phyloP scores from a whole-genome alignment of 768 basidiomycete species.

The Rhizopogon vinicolor region DNA sequence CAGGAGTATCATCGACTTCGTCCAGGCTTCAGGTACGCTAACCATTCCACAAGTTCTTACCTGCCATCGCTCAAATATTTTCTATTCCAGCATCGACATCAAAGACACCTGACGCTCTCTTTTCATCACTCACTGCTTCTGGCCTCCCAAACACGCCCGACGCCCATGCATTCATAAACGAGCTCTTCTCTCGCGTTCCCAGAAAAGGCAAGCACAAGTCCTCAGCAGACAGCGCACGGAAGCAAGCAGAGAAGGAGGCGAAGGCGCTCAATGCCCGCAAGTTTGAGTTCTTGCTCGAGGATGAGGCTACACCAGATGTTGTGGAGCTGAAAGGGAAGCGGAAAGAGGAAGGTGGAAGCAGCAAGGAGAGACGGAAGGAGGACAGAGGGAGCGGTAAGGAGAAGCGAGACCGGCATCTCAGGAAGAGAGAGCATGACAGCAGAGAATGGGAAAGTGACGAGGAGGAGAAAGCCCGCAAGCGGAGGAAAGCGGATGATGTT shows the following conservation, averaged over 20 bases:
- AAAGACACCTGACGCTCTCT: conserved; percentile 77
- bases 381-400: conserved; percentile 30
- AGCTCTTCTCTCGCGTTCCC: conserved; percentile 75
- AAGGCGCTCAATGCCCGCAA: conserved; percentile 65
- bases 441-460: conserved; percentile 92
- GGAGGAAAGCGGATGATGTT: conserved; percentile 48
- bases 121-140: conserved; percentile 64
- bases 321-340: conserved; percentile 30
- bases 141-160: conserved; percentile 82
- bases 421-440: conserved; percentile 78
- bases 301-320: conserved; percentile 46
- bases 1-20: conserved; percentile 79
- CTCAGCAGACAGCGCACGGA: conserved; percentile 40
- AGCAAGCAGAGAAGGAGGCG: conserved; percentile 72
- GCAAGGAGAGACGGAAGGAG: conserved; percentile 10
- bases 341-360: conserved; percentile 32
- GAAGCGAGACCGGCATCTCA: conserved; percentile 59
- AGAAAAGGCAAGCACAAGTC: conserved; percentile 63
- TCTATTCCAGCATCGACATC: conserved; percentile 64
- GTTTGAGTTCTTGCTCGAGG: conserved; percentile 83
- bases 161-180: conserved; percentile 72
- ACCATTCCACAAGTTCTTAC: background rate
- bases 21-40: conserved; percentile 73
- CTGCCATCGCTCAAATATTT: background rate
- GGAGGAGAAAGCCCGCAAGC: conserved; percentile 71